phyloP scores from a whole-genome alignment of 805 yeast genomes.

The Schwanniomyces pseudopolymorphus region DNA sequence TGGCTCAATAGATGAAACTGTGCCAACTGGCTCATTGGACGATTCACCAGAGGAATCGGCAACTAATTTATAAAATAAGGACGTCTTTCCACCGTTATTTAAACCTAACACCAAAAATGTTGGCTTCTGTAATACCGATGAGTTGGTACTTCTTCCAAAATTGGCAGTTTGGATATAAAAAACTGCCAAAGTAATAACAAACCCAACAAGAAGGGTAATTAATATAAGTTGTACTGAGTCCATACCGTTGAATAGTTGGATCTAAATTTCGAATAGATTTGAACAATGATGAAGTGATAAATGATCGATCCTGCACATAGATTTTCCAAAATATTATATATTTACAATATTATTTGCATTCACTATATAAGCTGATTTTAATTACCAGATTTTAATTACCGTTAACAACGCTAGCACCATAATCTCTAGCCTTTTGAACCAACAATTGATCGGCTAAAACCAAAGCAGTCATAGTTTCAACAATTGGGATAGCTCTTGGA shows the following conservation, averaged over 20 bases:
- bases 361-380: background rate
- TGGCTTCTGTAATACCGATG: slow-evolving; percentile 38
- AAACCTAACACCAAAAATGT: slow-evolving; percentile 67
- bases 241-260: slow-evolving; percentile 15
- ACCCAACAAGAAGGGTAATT: slow-evolving; percentile 25
- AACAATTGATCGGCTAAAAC: slow-evolving; percentile 84
- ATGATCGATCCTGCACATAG: background rate
- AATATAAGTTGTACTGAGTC: slow-evolving; percentile 26
- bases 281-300: background rate
- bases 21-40: slow-evolving; percentile 14
- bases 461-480: slow-evolving; percentile 97
- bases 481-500: slow-evolving; percentile 98
- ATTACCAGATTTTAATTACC: background rate
- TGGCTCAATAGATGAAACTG: slow-evolving; percentile 41
- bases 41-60: slow-evolving; percentile 12
- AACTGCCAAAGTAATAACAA: slow-evolving; percentile 20
- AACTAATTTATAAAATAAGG: slow-evolving; percentile 42
- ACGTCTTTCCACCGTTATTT: slow-evolving; percentile 65
- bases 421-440: slow-evolving; percentile 82
- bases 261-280: background rate
- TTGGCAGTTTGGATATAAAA: slow-evolving; percentile 21
- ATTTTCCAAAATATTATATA: background rate
- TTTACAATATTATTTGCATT: background rate
- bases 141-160: slow-evolving; percentile 11
- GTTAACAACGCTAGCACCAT: slow-evolving; percentile 14